phyloP scores from a whole-genome alignment of 805 yeast species.

The Ogataea kodamae region DNA sequence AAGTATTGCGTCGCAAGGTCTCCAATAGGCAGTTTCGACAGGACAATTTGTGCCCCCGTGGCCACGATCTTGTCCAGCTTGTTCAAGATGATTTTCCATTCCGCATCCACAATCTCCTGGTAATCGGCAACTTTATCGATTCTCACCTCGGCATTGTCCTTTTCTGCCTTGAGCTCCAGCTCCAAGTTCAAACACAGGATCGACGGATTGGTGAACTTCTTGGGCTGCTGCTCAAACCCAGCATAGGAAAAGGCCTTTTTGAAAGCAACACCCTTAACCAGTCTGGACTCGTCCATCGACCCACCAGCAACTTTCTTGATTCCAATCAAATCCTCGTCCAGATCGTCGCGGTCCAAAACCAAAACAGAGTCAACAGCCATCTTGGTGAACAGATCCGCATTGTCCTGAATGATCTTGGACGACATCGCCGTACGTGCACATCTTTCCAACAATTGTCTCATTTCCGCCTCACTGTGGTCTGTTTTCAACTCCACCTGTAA shows the following conservation, averaged over 20 bases:
- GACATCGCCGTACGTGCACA: conserved; percentile 98
- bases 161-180: conserved; percentile 94
- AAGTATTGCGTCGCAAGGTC: conserved; percentile 98
- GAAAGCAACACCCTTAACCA: conserved; percentile 93
- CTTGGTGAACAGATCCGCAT: conserved; percentile 84
- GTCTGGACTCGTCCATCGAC: conserved; percentile 86
- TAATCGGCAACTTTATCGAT: conserved; percentile 91
- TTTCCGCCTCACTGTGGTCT: conserved; percentile 50
- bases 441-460: conserved; percentile 75
- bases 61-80: conserved; percentile 79
- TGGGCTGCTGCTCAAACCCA: conserved; percentile 98
- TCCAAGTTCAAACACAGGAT: conserved; percentile 85
- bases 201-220: conserved; percentile 73
- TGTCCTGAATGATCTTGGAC: conserved; percentile 84
- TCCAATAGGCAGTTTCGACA: conserved; percentile 94
- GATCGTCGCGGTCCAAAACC: conserved; percentile 75
- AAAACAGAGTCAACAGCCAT: conserved; percentile 97
- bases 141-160: conserved; percentile 97
- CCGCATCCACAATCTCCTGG: conserved; percentile 98
- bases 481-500: conserved; percentile 62
- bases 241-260: conserved; percentile 97
- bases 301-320: conserved; percentile 96
- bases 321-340: conserved; percentile 89
- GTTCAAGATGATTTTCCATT: conserved; percentile 88
- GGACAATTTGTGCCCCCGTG: conserved; percentile 88